phyloP scores from a whole-genome alignment of 257 asterid species.

The Solanum sitiens region DNA sequence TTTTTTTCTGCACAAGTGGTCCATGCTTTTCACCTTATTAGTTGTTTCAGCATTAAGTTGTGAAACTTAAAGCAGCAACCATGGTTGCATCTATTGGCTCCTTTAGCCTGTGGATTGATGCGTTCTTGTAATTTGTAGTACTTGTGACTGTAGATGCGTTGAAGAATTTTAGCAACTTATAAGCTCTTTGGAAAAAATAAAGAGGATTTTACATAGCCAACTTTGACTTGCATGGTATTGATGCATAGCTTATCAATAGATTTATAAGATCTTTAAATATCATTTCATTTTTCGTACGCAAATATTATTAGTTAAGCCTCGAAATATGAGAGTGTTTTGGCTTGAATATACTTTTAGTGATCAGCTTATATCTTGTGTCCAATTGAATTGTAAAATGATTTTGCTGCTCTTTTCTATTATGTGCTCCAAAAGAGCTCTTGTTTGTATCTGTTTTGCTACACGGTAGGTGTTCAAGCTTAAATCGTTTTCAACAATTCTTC shows the following conservation, averaged over 20 bases:
- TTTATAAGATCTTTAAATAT: not conserved
- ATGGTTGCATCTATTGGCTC: not conserved
- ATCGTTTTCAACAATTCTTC: not conserved
- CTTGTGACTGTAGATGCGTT: not conserved
- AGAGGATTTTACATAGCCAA: not conserved
- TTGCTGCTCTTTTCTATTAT: not conserved
- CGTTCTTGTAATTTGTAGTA: not conserved
- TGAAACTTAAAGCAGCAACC: not conserved
- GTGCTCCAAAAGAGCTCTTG: not conserved
- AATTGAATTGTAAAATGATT: not conserved
- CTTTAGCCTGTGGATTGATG: not conserved
- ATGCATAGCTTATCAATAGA: not conserved
- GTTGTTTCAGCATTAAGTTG: not conserved
- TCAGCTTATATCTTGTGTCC: not conserved
- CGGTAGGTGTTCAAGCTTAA: not conserved
- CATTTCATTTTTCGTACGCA: not conserved
- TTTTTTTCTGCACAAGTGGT: not conserved
- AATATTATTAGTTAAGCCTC: not conserved
- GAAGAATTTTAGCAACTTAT: not conserved
- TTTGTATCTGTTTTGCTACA: not conserved
- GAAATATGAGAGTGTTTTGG: not conserved
- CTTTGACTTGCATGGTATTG: not conserved
- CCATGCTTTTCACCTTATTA: not conserved
- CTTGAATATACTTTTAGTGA: not conserved
- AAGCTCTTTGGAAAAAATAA: not conserved